These are phyloP conservation scores for Omphalotus olearius DNA, from an alignment of 1,284 basidiomycete species.

Conservation along the genomic window DNA sequence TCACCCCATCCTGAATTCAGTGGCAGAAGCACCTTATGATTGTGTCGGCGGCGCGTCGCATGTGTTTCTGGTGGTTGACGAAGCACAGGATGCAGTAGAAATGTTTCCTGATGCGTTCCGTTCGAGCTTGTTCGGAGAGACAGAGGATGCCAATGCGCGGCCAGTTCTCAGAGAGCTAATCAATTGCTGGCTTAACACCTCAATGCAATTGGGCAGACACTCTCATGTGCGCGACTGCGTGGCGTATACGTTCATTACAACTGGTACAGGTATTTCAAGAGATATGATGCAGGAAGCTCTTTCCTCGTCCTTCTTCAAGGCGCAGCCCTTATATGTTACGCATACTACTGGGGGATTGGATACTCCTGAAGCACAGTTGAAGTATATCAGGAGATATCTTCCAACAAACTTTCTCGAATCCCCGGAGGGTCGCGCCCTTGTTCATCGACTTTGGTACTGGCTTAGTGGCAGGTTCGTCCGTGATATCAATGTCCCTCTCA, in stretches of 20 bases:
- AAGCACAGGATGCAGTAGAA: constrained; percentile 7
- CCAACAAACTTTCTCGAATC: background rate
- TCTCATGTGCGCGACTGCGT: background rate
- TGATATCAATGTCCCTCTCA: background rate
- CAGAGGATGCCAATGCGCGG: background rate
- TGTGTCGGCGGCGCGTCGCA: background rate
- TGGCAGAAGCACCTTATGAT: background rate
- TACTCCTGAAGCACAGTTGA: background rate
- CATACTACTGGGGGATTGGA: background rate
- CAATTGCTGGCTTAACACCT: background rate
- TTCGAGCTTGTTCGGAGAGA: too few relatives aligned
- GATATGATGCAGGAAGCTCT: background rate
- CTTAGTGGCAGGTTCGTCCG: constrained; percentile 2
- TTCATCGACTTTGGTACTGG: constrained; percentile 1
- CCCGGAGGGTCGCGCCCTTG: background rate
- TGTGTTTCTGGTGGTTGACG: constrained; percentile 10
- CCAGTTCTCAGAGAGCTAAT: background rate
- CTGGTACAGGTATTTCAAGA: constrained; percentile 2
- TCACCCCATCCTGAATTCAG: background rate
- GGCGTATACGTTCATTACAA: background rate
- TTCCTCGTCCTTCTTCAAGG: background rate
- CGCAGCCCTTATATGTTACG: too few relatives aligned
- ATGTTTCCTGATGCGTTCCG: constrained; percentile 3
- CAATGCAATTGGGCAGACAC: background rate
- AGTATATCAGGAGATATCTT: background rate